Evolutionary conservation across 2,329 filamentous ascomycete genomes (phyloP).

Genomic region (Colletotrichum filicis): DNA sequence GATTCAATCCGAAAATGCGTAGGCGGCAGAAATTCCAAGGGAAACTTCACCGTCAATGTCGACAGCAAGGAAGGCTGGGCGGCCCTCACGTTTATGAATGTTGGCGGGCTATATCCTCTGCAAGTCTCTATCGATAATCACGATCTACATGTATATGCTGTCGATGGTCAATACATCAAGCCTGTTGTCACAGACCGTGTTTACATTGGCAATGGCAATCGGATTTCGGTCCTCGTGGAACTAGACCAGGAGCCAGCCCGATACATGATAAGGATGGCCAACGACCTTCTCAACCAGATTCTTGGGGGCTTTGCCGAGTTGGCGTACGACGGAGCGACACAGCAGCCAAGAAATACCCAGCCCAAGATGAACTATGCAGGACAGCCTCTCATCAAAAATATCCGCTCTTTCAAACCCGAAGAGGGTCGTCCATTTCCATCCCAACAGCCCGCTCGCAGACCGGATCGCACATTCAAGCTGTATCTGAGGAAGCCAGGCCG

Average conservation of each 20-base stretch:
- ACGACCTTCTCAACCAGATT: constrained; percentile 14
- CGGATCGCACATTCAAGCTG: neutral
- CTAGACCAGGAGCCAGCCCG: constrained; percentile 47
- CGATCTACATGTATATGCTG: constrained; percentile 54
- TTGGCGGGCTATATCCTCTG: constrained; percentile 4
- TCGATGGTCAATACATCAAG: constrained; percentile 54
- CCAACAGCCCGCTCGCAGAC: neutral
- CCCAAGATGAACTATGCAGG: constrained; percentile 18
- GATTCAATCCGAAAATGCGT: neutral
- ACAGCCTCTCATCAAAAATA: neutral
- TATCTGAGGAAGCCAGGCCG: neutral
- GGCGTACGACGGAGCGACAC: neutral
- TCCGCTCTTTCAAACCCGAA: constrained; percentile 7
- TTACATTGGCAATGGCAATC: constrained; percentile 49
- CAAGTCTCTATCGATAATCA: constrained; percentile 54
- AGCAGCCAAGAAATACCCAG: neutral
- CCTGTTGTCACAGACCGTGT: constrained; percentile 38
- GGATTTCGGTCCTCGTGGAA: constrained; percentile 53
- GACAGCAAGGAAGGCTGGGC: neutral
- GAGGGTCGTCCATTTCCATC: neutral
- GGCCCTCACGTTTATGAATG: neutral
- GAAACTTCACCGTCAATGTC: constrained; percentile 8
- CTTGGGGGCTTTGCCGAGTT: constrained; percentile 5
- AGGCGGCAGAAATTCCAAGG: neutral
- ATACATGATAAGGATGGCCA: constrained; percentile 48